Base-by-base conservation (phyloP, 768 basidiomycete species). In the Tylopilus sp. region DNA sequence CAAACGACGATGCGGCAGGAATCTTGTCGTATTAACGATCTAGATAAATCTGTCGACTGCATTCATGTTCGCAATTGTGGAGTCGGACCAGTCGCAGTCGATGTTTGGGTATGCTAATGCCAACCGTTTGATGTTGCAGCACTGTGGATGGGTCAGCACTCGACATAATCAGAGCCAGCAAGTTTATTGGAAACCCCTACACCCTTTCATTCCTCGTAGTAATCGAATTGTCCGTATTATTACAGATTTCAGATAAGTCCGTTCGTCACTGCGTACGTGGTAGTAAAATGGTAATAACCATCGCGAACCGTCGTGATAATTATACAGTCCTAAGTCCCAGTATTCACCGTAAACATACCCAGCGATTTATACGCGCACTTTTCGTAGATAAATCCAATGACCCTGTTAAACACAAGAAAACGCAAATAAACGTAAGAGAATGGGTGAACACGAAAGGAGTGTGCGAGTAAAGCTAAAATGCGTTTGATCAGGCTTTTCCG, bases 401-500 rank as follows among this genome's bases (percentile, higher is more conserved):
- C 37, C 37, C 2, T 9, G 9, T 21, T 4, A 4, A 11, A 21
- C 37, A 37, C 37, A n/a, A 19, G 12, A 37, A 37, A 21, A 19
- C n/a, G n/a, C n/a, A n/a, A n/a, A n/a, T n/a, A n/a, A n/a, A 11
- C 37, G 21, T 6, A 21, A 37, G 21, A 19, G 12, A 10, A 19
- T 36, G 36, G 19, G 37, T 36, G 37, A 10, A 4, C n/a, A 30
- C 3, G 11, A 56, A 54, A 55, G 28, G 55, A 55, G 46, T 33
- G 52, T 37, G 50, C 9, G 43, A 10, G 36, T 26, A 30, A 38
- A 52, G 29, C 25, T n/a, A 41, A 29, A 11, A 22, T 0, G 7
- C 12, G 16, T 6, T 37, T 10, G 28, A 42, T 75, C 64, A 77
- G 44, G 73, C 63, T 53, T 69, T 73, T 6, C 69, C 68, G 54